phyloP scores from a whole-genome alignment of 495 filamentous ascomycete genomes.

The Penicillium salamii region DNA sequence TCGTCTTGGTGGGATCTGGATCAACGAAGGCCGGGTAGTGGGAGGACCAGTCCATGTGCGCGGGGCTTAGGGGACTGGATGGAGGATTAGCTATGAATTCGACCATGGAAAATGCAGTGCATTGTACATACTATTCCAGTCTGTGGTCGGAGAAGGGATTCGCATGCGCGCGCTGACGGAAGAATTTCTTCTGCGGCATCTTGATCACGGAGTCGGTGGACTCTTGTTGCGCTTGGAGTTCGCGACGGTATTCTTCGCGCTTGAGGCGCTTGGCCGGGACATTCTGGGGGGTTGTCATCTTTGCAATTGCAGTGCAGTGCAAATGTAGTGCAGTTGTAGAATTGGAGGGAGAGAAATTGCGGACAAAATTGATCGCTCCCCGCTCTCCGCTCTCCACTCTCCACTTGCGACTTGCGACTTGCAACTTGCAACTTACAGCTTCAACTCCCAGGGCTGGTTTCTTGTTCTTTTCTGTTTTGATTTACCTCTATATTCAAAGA shows the following conservation, averaged over 20 bases:
- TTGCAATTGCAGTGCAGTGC: too few relatives aligned
- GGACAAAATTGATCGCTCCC: slow-evolving; percentile 3
- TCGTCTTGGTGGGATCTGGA: slow-evolving; percentile 31
- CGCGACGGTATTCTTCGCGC: slow-evolving; percentile 68
- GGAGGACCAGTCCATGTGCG: slow-evolving; percentile 85
- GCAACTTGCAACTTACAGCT: too few relatives aligned
- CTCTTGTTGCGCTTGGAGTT: slow-evolving; percentile 25
- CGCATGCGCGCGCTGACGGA: slow-evolving; percentile 92
- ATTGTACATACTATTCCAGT: slow-evolving; percentile 69
- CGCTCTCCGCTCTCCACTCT: slow-evolving; percentile 4
- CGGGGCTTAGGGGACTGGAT: slow-evolving; percentile 74
- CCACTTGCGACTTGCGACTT: not conserved
- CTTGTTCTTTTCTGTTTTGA: not conserved
- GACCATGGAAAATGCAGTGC: not conserved
- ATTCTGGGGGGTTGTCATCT: too few relatives aligned
- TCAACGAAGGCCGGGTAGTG: slow-evolving; percentile 74
- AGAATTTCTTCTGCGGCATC: slow-evolving; percentile 90
- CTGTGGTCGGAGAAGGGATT: slow-evolving; percentile 96
- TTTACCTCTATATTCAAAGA: not conserved
- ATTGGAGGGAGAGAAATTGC: not conserved
- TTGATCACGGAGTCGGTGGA: slow-evolving; percentile 32
- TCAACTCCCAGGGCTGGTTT: too few relatives aligned
- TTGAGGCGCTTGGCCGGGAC: slow-evolving; percentile 64
- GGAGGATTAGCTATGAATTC: slow-evolving; percentile 14
- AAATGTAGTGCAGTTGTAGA: slow-evolving; percentile 35